phyloP scores from a whole-genome alignment of 371 early-diverging fungal genomes.

The Mortierella sp. region DNA sequence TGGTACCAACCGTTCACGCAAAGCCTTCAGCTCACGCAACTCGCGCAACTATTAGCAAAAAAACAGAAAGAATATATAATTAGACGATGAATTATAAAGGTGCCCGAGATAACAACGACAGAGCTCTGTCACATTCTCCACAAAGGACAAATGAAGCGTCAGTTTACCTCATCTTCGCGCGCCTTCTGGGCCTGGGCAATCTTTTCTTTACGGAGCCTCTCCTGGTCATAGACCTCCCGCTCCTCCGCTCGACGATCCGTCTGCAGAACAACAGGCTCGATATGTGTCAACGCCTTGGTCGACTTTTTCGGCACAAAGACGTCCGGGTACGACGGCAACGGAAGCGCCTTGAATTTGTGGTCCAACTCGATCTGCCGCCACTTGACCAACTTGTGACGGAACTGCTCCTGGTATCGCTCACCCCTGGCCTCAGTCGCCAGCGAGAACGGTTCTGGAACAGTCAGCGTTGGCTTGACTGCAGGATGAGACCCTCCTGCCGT shows the following conservation, averaged over 20 bases:
- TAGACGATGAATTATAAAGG: not conserved
- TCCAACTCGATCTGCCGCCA: constrained; percentile 49
- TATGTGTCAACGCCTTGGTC: constrained; percentile 27
- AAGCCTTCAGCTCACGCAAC: constrained; percentile 25
- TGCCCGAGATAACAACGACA: no score
- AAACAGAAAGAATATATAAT: not conserved
- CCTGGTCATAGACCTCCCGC: constrained; percentile 24
- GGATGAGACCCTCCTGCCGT: no score
- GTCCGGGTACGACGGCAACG: constrained; percentile 31
- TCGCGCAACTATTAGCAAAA: constrained; percentile 16
- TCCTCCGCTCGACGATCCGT: constrained; percentile 37
- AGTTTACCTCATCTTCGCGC: constrained; percentile 47
- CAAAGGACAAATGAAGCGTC: not conserved
- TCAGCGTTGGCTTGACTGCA: constrained; percentile 14
- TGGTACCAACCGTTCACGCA: constrained; percentile 27
- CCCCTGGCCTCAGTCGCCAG: constrained; percentile 36
- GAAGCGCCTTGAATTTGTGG: constrained; percentile 33
- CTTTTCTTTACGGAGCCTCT: constrained; percentile 28
- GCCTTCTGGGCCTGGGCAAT: constrained; percentile 35
- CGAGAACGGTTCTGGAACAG: constrained; percentile 44
- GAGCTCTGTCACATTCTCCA: no score
- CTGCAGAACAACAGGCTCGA: constrained; percentile 15
- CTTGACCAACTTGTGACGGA: constrained; percentile 22
- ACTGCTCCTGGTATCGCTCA: constrained; percentile 38
- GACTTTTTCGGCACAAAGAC: constrained; percentile 42